A percentile compares a stretch with the other conserved stretches of the same genome.
These are phyloP conservation scores for Fusarium brachygibbosum DNA, from an alignment of 2,329 filamentous ascomycete genomes.

Conservation along the genomic window DNA sequence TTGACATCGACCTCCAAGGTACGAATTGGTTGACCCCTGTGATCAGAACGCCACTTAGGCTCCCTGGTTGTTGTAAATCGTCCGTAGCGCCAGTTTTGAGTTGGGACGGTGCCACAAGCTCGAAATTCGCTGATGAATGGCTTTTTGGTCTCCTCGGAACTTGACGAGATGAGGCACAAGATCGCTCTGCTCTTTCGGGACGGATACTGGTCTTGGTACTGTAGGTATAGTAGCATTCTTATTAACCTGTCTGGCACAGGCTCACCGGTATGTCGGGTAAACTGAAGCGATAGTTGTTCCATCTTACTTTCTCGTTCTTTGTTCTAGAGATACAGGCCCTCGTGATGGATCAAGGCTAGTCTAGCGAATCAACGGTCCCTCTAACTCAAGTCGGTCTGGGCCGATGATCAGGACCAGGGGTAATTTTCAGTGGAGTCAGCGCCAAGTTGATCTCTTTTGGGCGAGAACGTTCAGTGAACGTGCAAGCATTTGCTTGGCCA, in stretches of 20 bases:
- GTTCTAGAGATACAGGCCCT: neutral
- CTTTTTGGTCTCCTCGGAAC: neutral
- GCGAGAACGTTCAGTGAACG: conserved; percentile 23
- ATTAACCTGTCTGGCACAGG: neutral
- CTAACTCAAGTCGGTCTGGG: conserved; percentile 15
- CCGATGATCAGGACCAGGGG: conserved; percentile 24
- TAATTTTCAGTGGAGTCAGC: conserved; percentile 3
- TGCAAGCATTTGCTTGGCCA: conserved; percentile 28
- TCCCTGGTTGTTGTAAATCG: conserved; percentile 7
- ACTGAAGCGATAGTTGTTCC: neutral
- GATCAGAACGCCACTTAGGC: conserved; percentile 11
- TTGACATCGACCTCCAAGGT: neutral
- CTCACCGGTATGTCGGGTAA: conserved; percentile 18
- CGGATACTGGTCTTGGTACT: neutral
- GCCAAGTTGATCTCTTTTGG: neutral
- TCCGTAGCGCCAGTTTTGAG: conserved; percentile 13
- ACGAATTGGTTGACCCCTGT: conserved; percentile 15
- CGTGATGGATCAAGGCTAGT: conserved; percentile 15
- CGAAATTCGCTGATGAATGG: conserved; percentile 14
- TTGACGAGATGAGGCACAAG: neutral
- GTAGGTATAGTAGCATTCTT: neutral
- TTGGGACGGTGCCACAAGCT: neutral
- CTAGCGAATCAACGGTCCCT: conserved; percentile 23
- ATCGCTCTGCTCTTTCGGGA: neutral
- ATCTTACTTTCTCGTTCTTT: neutral